phyloP scores from a whole-genome alignment of 2,329 filamentous ascomycete genomes.

The Penicillium sp. region DNA sequence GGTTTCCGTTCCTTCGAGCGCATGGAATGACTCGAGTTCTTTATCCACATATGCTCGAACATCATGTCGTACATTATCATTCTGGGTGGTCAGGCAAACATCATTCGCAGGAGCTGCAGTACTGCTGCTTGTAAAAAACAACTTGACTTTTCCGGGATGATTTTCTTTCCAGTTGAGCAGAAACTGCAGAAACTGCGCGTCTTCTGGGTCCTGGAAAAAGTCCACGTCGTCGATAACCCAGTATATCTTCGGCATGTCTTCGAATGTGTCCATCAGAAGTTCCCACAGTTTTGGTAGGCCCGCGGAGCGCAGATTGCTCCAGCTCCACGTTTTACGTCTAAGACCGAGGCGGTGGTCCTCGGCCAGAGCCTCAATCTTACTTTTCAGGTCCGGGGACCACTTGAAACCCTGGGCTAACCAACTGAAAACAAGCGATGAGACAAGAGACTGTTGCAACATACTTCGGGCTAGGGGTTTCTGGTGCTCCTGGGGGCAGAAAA shows the following conservation, averaged over 20 bases:
- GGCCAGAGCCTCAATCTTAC: neutral
- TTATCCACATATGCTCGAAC: neutral
- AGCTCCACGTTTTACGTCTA: neutral
- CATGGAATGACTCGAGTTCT: neutral
- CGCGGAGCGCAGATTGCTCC: neutral
- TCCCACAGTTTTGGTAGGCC: neutral
- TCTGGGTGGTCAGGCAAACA: neutral
- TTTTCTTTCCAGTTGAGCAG: neutral
- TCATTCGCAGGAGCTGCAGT: neutral
- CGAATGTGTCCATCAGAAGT: neutral
- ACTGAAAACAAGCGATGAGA: neutral
- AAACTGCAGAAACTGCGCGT: neutral
- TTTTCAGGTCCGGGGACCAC: neutral
- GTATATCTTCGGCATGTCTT: neutral
- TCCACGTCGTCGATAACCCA: neutral
- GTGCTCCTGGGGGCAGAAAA: neutral
- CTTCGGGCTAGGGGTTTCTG: neutral
- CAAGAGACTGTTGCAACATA: neutral
- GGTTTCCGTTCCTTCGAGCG: neutral
- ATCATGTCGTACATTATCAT: neutral
- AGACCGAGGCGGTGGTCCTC: no score
- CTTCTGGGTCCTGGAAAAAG: constrained; percentile 1
- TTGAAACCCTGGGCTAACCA: neutral
- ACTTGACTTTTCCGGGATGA: neutral
- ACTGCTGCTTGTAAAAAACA: neutral